These are phyloP conservation scores for Mycena kentingensis DNA, from an alignment of 768 basidiomycete species.

Conservation along the genomic window DNA sequence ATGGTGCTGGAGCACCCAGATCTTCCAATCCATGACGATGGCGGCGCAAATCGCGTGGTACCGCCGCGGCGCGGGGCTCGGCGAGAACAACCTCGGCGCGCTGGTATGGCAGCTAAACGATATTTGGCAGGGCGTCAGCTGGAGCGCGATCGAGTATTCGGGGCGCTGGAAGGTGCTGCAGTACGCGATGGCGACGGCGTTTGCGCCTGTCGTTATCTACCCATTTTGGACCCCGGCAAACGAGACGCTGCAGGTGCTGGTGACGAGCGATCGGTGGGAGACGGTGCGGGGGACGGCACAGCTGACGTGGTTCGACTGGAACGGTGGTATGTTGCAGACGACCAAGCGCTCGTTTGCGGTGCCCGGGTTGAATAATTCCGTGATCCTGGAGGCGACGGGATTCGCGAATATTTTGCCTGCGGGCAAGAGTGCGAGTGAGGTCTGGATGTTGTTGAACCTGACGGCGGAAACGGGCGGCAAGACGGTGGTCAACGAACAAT, in stretches of 20 bases:
- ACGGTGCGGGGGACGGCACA: constrained; percentile 46
- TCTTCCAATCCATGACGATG: constrained; percentile 63
- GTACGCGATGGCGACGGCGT: constrained; percentile 48
- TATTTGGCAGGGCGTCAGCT: constrained; percentile 61
- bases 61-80: constrained; percentile 56
- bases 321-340: constrained; percentile 41
- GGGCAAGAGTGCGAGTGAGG: constrained; percentile 42
- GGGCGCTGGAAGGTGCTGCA: constrained; percentile 63
- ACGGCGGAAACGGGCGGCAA: constrained; percentile 44
- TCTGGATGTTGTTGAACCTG: constrained; percentile 54
- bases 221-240: constrained; percentile 58
- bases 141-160: constrained; percentile 58
- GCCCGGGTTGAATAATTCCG: constrained; percentile 52
- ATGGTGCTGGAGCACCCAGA: constrained; percentile 64
- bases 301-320: constrained; percentile 63
- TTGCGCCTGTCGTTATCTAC: constrained; percentile 50
- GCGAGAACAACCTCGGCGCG: constrained; percentile 60
- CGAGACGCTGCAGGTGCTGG: constrained; percentile 48
- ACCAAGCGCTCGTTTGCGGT: constrained; percentile 42
- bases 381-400: constrained; percentile 43
- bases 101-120: constrained; percentile 64
- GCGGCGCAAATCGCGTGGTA: constrained; percentile 62
- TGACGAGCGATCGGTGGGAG: constrained; percentile 55
- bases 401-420: constrained; percentile 47
- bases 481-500: constrained; percentile 52